Evolutionary conservation across 768 basidiomycete species (phyloP), one percentile per base, ranked within the genome.

Genomic region (Boletus sp.): DNA sequence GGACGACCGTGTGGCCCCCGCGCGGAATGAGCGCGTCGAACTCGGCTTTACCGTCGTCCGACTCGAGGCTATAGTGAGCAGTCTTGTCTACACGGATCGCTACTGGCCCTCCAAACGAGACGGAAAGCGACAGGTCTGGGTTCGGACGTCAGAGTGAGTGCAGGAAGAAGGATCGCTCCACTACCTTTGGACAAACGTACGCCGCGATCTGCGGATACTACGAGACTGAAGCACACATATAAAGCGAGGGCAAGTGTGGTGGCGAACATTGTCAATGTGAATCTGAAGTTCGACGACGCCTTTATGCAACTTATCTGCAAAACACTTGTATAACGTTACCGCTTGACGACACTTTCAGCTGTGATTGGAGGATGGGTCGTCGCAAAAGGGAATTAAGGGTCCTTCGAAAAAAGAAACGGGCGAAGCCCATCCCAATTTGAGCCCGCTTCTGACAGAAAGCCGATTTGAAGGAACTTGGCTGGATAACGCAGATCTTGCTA

Each of bases 21-120:
- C 7, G 32, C 3, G 59, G 59, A 29, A 60, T 50, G 58, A 60
- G 57, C 15, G 59, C 57, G n/a, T 60, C 59, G 35, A 60, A 58
- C 39, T 60, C 56, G 7, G 36, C 56, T 46, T 60, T 60, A 9
- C 59, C 59, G 17, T 60, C 57, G 15, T 60, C 57, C 6, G 58
- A n/a, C 37, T 9, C 7, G 33, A 60, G 59, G 48, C 33, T 60
- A 37, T 60, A 60, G 39, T 60, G 58, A 4, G 58, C 20, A 5
- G 59, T 59, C 41, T 49, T 60, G 36, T 60, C 59, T 1, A 60
- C 52, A 32, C 57, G 59, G 10, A 60, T 60, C 6, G 44, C 55
- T 7, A 59, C 58, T 36, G 58, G 54, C 39, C 57, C 58, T 40
- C 50, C 58, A 42, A 59, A 60, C 12, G 17, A 15, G 28, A 60